Evolutionary conservation across 352 stramenopile species (phyloP), one percentile per base, ranked within the genome.

Genomic region (Globisporangium cederbergense): DNA sequence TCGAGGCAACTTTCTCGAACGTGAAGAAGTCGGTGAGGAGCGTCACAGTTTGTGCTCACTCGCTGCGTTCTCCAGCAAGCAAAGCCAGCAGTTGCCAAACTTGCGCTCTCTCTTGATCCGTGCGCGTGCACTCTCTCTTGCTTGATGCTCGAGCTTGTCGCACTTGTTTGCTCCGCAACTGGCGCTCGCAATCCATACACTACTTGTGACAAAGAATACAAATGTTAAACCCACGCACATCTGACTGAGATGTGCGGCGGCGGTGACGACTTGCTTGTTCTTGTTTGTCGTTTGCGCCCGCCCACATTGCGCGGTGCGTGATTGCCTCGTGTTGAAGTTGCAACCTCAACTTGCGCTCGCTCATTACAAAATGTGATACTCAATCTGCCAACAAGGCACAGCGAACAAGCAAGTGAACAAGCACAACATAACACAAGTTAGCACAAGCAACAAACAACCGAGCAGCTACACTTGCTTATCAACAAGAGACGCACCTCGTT

Each of bases 361-460:
- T 28, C 25, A 28, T 58, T 67, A 86, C 10, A 87, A 68, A 42
- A 90, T 80, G 45, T 90, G 81, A 51, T 89, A 90, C 62, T 89
- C 81, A 47, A 90, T 87, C 70, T 81, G 65, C 49, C 51, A 54
- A 40, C 40, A 46, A 32, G 36, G 32, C 32, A 36, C 32, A 5
- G 7, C 32, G 7, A 5, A 49, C 47, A 32, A 32, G 59, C 55
- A 64, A 32, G 6, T 14, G 22, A 34, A 40, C 8, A 46, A 38
- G 36, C 10, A 47, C 1, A 36, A 22, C 25, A 58, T 11, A 25
- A 32, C 16, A 60, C 20, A 36, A 30, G 25, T 34, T 47, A 36
- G 16, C 28, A 34, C 47, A 11, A 49, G 20, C 13, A 45, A 10
- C 32, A 55, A 18, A n/a, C 43, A 18, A 30, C 20, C 11, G 20